phyloP scores from a whole-genome alignment of 2,329 filamentous ascomycete species.

The Penicillium vulpinum region DNA sequence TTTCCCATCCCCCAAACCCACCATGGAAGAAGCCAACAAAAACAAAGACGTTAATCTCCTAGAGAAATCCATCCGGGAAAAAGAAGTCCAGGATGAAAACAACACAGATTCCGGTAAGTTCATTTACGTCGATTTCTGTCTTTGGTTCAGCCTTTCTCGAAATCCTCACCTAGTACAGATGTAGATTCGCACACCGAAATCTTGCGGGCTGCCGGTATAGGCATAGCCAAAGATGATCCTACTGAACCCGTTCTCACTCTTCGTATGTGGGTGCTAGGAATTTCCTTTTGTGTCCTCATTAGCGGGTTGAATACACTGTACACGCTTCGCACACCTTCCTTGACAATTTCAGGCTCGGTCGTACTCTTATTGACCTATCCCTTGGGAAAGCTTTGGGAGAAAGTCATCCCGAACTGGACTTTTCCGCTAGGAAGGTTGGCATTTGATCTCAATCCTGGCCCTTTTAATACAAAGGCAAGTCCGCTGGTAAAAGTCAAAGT shows the following conservation, averaged over 20 bases:
- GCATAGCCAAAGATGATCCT: constrained; percentile 52
- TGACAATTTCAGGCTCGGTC: constrained; percentile 27
- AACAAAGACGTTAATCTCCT: background rate
- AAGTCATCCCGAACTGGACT: constrained; percentile 21
- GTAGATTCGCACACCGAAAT: constrained; percentile 16
- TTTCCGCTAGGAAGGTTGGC: constrained; percentile 34
- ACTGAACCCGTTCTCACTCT: constrained; percentile 28
- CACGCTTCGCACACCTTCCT: constrained; percentile 36
- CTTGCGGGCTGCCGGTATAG: constrained; percentile 42
- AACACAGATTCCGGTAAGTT: constrained; percentile 1
- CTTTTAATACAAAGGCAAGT: constrained; percentile 33
- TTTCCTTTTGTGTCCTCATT: constrained; percentile 42
- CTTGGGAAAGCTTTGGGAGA: constrained; percentile 38
- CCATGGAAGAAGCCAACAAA: constrained; percentile 2
- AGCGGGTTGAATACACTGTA: constrained; percentile 51
- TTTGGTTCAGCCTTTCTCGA: too few species aligned
- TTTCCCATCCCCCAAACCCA: background rate
- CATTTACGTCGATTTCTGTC: background rate
- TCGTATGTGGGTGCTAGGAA: constrained; percentile 47
- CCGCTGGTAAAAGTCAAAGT: background rate
- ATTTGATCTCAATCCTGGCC: constrained; percentile 38
- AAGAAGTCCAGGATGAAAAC: background rate
- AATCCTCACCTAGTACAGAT: constrained; percentile 1
- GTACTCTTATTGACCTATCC: constrained; percentile 39
- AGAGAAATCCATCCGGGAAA: background rate